Percentiles rank a stretch among this genome's conserved stretches.
These are phyloP conservation scores for Deakozyma indianensis DNA, from an alignment of 805 yeast genomes.

Conservation along the genomic window DNA sequence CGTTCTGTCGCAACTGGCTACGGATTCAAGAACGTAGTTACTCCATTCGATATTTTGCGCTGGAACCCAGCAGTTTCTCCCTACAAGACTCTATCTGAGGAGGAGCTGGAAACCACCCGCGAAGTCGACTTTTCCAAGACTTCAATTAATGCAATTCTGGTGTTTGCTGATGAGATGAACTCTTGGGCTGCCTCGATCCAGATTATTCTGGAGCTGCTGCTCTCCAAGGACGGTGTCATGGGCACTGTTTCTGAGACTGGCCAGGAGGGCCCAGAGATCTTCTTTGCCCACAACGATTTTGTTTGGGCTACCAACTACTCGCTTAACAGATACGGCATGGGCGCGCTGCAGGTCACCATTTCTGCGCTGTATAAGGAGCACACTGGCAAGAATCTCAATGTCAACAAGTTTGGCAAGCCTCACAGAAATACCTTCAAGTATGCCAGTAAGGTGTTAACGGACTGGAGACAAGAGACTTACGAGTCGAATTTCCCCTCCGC, in stretches of 20 bases:
- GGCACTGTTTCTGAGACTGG: slow-evolving; percentile 61
- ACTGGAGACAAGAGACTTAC: slow-evolving; percentile 67
- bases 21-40: slow-evolving; percentile 71
- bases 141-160: slow-evolving; percentile 66
- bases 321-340: slow-evolving; percentile 82
- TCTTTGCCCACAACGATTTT: slow-evolving; percentile 84
- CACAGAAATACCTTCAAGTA: slow-evolving; percentile 75
- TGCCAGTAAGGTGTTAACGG: slow-evolving; percentile 61
- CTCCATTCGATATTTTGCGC: slow-evolving; percentile 68
- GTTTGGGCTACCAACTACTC: slow-evolving; percentile 87
- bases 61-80: slow-evolving; percentile 84
- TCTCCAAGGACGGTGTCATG: slow-evolving; percentile 69
- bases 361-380: slow-evolving; percentile 75
- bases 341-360: slow-evolving; percentile 79
- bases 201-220: slow-evolving; percentile 65
- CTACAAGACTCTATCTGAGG: slow-evolving; percentile 63
- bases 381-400: slow-evolving; percentile 68
- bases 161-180: slow-evolving; percentile 82
- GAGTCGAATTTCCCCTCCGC: slow-evolving; percentile 42
- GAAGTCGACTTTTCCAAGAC: slow-evolving; percentile 52
- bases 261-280: slow-evolving; percentile 69
- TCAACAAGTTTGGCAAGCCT: slow-evolving; percentile 80
- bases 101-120: slow-evolving; percentile 39
- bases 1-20: slow-evolving; percentile 70
- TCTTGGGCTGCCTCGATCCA: slow-evolving; percentile 86